These are phyloP conservation scores for Leccinum subrobustum DNA, from an alignment of 1,284 basidiomycete genomes.

Conservation along the genomic window DNA sequence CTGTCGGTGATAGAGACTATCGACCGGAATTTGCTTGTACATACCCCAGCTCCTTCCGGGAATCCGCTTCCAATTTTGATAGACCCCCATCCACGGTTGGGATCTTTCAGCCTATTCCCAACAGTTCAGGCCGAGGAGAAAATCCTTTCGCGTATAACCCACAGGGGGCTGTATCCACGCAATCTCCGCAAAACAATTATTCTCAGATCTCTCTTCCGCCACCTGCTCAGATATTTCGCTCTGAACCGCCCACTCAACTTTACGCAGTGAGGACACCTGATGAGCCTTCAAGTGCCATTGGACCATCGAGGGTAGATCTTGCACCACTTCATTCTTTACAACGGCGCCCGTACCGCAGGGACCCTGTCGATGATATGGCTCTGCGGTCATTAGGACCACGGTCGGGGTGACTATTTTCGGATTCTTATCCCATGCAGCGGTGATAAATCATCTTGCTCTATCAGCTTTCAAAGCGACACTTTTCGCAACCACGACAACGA, in stretches of 20 bases:
- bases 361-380: slow-evolving; percentile 61
- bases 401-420: slow-evolving; percentile 36
- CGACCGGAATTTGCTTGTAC: slow-evolving; percentile 17
- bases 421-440: slow-evolving; percentile 17
- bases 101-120: slow-evolving; percentile 14
- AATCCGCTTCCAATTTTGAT: slow-evolving; percentile 16
- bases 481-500: slow-evolving; percentile 11
- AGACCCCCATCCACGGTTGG: slow-evolving; percentile 21
- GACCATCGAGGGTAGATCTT: slow-evolving; percentile 42
- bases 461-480: slow-evolving; percentile 17
- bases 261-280: slow-evolving; percentile 30
- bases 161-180: slow-evolving; percentile 2
- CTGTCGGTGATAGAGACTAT: slow-evolving; percentile 17
- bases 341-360: slow-evolving; percentile 58
- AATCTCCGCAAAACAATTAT: slow-evolving; percentile 14
- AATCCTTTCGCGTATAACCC: slow-evolving; percentile 13
- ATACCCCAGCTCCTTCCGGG: slow-evolving; percentile 22
- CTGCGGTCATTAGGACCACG: slow-evolving; percentile 48
- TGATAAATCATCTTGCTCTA: slow-evolving; percentile 24
- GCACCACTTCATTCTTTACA: slow-evolving; percentile 56
- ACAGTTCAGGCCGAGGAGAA: slow-evolving; percentile 7
- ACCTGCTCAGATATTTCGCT: slow-evolving; percentile 30
- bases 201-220: slow-evolving; percentile 34
- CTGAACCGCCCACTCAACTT: slow-evolving; percentile 32
- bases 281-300: slow-evolving; percentile 26